Evolutionary conservation across 306 rosid species (phyloP).

Genomic region (Delonix regia): DNA sequence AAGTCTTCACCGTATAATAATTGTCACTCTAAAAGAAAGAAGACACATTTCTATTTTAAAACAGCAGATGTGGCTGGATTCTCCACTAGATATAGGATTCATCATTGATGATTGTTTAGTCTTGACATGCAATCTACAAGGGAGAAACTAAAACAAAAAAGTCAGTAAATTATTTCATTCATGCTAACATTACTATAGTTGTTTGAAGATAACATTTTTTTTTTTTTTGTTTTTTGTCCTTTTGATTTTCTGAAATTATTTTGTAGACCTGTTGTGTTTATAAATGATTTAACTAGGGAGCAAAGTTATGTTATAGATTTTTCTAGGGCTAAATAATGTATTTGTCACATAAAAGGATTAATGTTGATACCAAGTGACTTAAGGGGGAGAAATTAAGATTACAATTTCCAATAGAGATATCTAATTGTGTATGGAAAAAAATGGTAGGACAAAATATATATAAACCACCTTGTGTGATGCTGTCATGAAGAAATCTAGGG

Average conservation of each 20-base stretch:
- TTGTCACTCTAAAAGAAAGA: not conserved
- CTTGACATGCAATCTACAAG: not conserved
- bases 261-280: not conserved
- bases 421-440: not conserved
- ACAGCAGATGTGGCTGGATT: not conserved
- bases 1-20: not conserved
- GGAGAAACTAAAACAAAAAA: no score
- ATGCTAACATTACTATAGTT: not conserved
- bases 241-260: not conserved
- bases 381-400: not conserved
- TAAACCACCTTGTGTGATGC: not conserved
- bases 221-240: no score
- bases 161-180: not conserved
- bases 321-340: not conserved
- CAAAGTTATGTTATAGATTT: not conserved
- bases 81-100: not conserved
- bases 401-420: not conserved
- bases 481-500: not conserved
- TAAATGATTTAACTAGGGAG: not conserved
- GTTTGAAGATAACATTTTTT: not conserved
- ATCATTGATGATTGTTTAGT: conserved; percentile 3
- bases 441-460: conserved; percentile 15
- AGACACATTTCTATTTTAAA: conserved; percentile 6
- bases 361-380: not conserved
- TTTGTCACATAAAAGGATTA: not conserved